These are phyloP conservation scores for Dothidotthia symphoricarpi DNA, from an alignment of 2,329 filamentous ascomycete genomes.

Conservation along the genomic window DNA sequence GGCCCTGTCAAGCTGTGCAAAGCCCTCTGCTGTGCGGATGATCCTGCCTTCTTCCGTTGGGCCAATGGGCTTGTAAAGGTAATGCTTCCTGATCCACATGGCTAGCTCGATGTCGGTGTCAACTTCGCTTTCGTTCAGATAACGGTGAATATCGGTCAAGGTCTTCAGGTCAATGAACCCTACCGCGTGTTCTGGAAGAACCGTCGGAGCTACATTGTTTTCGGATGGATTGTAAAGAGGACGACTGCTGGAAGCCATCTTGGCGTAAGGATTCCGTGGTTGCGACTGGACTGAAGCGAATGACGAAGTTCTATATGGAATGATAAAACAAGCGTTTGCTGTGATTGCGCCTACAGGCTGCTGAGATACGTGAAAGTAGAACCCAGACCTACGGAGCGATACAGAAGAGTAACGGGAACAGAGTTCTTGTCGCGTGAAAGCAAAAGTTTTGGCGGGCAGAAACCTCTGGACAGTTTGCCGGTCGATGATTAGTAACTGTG, in stretches of 20 bases:
- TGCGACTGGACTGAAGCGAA: conserved; percentile 3
- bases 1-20: conserved; percentile 25
- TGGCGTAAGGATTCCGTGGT: neutral
- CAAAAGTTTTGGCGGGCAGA: no score
- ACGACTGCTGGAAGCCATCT: conserved; percentile 8
- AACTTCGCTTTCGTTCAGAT: conserved; percentile 19
- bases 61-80: conserved; percentile 14
- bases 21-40: conserved; percentile 23
- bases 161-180: conserved; percentile 27
- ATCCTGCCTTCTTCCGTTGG: conserved; percentile 4
- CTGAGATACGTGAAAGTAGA: no score
- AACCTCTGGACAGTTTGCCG: no score
- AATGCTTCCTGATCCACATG: conserved; percentile 24
- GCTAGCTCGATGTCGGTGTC: conserved; percentile 21
- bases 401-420: no score
- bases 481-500: no score
- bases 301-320: neutral
- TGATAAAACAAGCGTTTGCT: neutral
- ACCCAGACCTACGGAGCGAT: no score
- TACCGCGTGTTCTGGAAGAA: conserved; percentile 15
- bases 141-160: conserved; percentile 21
- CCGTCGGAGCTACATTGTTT: conserved; percentile 4
- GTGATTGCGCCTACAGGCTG: no score
- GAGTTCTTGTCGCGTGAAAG: no score
- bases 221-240: conserved; percentile 4